Evolutionary conservation across 306 rosid genomes (phyloP).

Genomic region (Acacia crassicarpa): DNA sequence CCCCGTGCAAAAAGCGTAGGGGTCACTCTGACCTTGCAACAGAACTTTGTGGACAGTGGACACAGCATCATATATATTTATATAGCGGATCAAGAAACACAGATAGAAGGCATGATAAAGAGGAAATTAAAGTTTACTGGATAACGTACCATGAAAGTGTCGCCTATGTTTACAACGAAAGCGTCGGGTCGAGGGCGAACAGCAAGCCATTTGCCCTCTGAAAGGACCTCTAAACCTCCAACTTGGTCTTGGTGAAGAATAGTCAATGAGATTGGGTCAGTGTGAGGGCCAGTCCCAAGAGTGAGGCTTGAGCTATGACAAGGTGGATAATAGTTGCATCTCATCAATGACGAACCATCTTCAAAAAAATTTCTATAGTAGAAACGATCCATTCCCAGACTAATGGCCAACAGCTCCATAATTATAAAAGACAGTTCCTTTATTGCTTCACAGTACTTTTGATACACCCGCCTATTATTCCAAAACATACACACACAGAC

Average conservation of each 20-base stretch:
- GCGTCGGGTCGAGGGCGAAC: slow-evolving; percentile 69
- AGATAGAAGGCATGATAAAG: neutral
- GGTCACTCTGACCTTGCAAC: neutral
- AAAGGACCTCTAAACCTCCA: slow-evolving; percentile 69
- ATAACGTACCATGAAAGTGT: slow-evolving; percentile 63
- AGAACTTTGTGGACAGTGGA: neutral
- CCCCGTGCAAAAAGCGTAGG: too few relatives aligned
- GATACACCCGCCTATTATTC: slow-evolving; percentile 55
- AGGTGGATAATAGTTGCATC: slow-evolving; percentile 78
- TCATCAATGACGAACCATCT: slow-evolving; percentile 74
- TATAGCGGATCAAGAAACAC: neutral
- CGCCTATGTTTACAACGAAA: slow-evolving; percentile 71
- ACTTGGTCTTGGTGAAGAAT: slow-evolving; percentile 86
- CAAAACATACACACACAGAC: neutral
- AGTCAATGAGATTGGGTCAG: slow-evolving; percentile 77
- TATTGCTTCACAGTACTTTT: slow-evolving; percentile 74
- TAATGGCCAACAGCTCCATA: slow-evolving; percentile 67
- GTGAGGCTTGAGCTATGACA: slow-evolving; percentile 57
- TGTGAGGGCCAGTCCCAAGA: slow-evolving; percentile 79
- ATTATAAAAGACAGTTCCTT: slow-evolving; percentile 42
- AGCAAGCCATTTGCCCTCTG: slow-evolving; percentile 55
- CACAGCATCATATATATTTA: neutral
- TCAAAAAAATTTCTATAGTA: slow-evolving; percentile 54
- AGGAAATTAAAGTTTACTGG: neutral
- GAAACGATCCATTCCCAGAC: slow-evolving; percentile 60